Base-by-base conservation (phyloP, 1,284 basidiomycete species). In the Ustilago trichophora region DNA sequence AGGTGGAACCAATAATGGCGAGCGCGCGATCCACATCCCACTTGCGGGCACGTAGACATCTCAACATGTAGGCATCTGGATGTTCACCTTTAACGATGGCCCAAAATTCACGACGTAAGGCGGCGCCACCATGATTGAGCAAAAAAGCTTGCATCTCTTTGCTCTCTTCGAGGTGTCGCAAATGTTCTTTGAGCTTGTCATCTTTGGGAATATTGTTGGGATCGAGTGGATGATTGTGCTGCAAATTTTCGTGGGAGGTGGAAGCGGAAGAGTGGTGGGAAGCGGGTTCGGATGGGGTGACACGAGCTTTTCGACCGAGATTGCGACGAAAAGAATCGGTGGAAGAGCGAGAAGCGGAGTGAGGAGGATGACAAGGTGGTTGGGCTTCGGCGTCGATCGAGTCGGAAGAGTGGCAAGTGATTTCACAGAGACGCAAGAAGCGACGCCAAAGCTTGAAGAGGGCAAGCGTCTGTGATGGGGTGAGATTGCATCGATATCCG, bases 21-120 rank as follows among this genome's bases (percentile, higher is more conserved):
- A 78, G 43, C 5, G 76, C 75, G 24, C 68, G 53, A 25, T 71
- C 63, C n/a, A 75, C 75, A 27, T 77, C 68, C 57, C 75, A 76
- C 44, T 74, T 77, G 24, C 82, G 72, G 2, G 82, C 82, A 35
- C 82, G 78, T 9, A 83, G 48, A 57, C 82, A 83, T 26, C 82
- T 74, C 4, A 83, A 74, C 72, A 81, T 73, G 46, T 76, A 67
- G 27, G 77, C 75, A 42, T 79, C 69, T 4, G 78, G 68, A 57
- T 78, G 76, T 37, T 78, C 76, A 31, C 76, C 76, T 27, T 73
- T 65, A 46, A 76, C 70, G 18, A 78, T 76, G 19, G 66, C 67
- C 76, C 76, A 78, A 45, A 78, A 78, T 36, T 77, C 71, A 19
- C 54, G 50, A 18, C 72, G 53, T 19, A 78, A 58, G 9, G 58